These are phyloP conservation scores for Aspergillus bombycis DNA, from an alignment of 2,329 filamentous ascomycete genomes.

Conservation along the genomic window DNA sequence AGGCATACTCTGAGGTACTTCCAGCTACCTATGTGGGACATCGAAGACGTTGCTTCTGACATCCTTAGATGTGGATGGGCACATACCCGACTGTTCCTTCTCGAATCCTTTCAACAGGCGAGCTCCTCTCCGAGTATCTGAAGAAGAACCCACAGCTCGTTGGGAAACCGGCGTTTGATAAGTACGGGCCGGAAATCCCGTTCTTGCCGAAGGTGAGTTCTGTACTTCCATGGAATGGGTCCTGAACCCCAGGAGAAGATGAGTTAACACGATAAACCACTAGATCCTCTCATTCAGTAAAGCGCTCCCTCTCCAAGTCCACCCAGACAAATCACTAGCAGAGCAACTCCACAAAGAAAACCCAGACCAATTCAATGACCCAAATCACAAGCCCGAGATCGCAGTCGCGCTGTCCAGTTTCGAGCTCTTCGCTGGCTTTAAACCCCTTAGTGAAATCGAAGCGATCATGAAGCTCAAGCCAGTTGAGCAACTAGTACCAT, in stretches of 20 bases:
- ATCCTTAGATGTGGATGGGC: slow-evolving; percentile 68
- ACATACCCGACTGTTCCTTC: slow-evolving; percentile 74
- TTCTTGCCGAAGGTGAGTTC: slow-evolving; percentile 67
- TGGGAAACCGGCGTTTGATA: slow-evolving; percentile 62
- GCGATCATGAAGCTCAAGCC: slow-evolving; percentile 59
- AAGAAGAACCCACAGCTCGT: slow-evolving; percentile 66
- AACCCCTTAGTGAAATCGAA: slow-evolving; percentile 64
- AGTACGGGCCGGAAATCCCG: slow-evolving; percentile 68
- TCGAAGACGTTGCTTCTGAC: background rate
- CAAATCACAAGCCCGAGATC: slow-evolving; percentile 81
- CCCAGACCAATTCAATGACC: slow-evolving; percentile 68
- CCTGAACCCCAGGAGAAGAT: background rate
- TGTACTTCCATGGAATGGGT: background rate
- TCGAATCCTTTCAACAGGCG: slow-evolving; percentile 63
- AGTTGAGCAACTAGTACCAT: slow-evolving; percentile 58
- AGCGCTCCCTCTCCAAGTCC: slow-evolving; percentile 73
- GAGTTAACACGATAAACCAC: background rate
- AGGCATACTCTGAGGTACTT: slow-evolving; percentile 63
- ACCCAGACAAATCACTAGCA: slow-evolving; percentile 71
- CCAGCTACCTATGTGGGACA: background rate
- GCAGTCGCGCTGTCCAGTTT: slow-evolving; percentile 72
- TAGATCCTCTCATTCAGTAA: slow-evolving; percentile 74
- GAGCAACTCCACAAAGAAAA: slow-evolving; percentile 65
- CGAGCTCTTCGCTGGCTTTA: slow-evolving; percentile 77
- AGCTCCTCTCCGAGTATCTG: slow-evolving; percentile 67